Percentiles rank a stretch among this genome's conserved stretches.
phyloP scores from a whole-genome alignment of 2,329 filamentous ascomycete species.

The Monosporascus sp. region DNA sequence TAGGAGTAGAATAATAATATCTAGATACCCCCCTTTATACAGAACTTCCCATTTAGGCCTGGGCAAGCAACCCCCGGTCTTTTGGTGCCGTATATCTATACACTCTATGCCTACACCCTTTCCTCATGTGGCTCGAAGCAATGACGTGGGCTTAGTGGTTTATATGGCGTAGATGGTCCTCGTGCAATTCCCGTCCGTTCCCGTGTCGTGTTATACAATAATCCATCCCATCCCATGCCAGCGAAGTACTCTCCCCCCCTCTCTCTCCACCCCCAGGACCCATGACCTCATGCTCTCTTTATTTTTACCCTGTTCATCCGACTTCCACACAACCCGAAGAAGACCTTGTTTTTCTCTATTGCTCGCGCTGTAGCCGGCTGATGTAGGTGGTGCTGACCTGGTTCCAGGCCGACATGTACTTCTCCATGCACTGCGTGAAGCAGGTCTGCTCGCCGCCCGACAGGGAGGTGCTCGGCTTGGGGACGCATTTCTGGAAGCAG shows the following conservation, averaged over 20 bases:
- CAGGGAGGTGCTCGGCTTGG: constrained; percentile 62
- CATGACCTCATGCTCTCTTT: too few species aligned
- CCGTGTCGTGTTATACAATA: background rate
- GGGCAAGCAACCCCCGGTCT: too few species aligned
- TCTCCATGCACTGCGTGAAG: constrained; percentile 74
- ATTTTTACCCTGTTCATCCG: background rate
- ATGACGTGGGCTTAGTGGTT: too few species aligned
- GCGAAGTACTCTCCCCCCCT: background rate
- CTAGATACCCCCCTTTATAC: constrained; percentile 6
- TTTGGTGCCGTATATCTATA: constrained; percentile 7
- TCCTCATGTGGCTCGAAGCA: background rate
- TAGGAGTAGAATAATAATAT: constrained; percentile 6
- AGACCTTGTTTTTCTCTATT: constrained; percentile 12
- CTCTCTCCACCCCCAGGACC: background rate
- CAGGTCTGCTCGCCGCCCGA: constrained; percentile 65
- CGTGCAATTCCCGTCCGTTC: background rate
- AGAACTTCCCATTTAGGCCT: too few species aligned
- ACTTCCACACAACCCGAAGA: background rate
- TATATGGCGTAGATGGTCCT: background rate
- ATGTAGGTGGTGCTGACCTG: constrained; percentile 65
- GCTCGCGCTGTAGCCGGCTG: constrained; percentile 55
- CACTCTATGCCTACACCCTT: constrained; percentile 16
- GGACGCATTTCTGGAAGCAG: constrained; percentile 74
- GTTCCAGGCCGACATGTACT: constrained; percentile 80
- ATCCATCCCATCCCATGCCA: background rate